phyloP scores from a whole-genome alignment of 1,284 basidiomycete species.

The Puccinia novopanici region DNA sequence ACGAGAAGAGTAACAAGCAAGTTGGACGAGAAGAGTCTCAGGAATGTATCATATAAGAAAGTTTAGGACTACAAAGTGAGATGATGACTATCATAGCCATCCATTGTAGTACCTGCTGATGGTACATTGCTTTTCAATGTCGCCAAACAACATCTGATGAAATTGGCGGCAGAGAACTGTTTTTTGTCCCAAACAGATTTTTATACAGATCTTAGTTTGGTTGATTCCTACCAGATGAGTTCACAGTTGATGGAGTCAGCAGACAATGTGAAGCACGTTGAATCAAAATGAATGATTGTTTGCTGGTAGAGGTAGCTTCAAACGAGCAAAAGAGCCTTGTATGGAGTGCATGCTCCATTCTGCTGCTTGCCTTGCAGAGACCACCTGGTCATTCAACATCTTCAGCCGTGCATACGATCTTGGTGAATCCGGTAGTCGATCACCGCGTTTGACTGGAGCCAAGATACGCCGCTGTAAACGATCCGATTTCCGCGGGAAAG shows the following conservation, averaged over 20 bases:
- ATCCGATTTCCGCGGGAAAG: background rate
- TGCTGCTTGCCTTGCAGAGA: background rate
- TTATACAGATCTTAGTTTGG: slow-evolving; percentile 61
- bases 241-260: slow-evolving; percentile 60
- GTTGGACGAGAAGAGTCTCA: no score
- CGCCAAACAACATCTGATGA: background rate
- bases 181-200: slow-evolving; percentile 53
- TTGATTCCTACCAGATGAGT: slow-evolving; percentile 60
- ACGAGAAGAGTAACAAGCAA: no score
- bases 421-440: background rate
- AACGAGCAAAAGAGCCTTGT: background rate
- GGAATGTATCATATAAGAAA: background rate
- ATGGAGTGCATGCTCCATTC: slow-evolving; percentile 5
- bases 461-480: background rate
- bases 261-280: no score
- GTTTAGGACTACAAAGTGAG: no score
- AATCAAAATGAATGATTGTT: no score
- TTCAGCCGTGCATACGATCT: background rate
- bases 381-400: background rate
- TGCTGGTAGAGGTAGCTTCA: background rate
- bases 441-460: no score
- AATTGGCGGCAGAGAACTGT: background rate
- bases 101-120: no score
- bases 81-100: background rate
- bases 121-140: background rate